phyloP scores from a whole-genome alignment of 257 asterid species.

The Forsythia viridissima region DNA sequence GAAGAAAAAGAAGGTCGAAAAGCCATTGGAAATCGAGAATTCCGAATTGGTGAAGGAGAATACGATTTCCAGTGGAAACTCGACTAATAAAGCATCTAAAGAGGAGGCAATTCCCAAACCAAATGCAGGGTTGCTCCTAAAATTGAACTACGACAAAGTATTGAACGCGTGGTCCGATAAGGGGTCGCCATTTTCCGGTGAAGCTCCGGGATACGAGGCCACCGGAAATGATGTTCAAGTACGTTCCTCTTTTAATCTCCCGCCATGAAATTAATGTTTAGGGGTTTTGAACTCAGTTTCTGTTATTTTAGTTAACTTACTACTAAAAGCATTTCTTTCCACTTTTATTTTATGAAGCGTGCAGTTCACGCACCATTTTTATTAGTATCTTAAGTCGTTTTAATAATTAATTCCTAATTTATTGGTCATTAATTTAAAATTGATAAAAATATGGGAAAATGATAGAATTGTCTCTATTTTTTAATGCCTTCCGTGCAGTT shows the following conservation, averaged over 20 bases:
- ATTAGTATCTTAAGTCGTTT: not conserved
- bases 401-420: not conserved
- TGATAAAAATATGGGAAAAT: not conserved
- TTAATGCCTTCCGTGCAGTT: not conserved
- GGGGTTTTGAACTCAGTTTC: not conserved
- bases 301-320: not conserved
- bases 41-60: not conserved
- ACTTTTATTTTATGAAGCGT: not conserved
- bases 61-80: not conserved
- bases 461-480: not conserved
- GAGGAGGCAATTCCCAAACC: constrained; percentile 33
- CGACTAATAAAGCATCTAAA: constrained; percentile 16
- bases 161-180: constrained; percentile 74
- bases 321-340: not conserved
- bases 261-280: not conserved
- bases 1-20: constrained; percentile 57
- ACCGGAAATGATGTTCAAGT: constrained; percentile 77
- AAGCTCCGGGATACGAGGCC: constrained; percentile 47
- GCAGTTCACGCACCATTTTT: not conserved
- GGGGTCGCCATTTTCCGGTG: constrained; percentile 68
- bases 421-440: not conserved
- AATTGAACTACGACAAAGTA: constrained; percentile 59
- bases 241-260: constrained; percentile 28
- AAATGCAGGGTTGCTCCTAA: constrained; percentile 45
- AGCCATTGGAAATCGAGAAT: constrained; percentile 27